These are phyloP conservation scores for Aspergillus brunneoviolaceus DNA, from an alignment of 2,329 filamentous ascomycete genomes.

Conservation along the genomic window DNA sequence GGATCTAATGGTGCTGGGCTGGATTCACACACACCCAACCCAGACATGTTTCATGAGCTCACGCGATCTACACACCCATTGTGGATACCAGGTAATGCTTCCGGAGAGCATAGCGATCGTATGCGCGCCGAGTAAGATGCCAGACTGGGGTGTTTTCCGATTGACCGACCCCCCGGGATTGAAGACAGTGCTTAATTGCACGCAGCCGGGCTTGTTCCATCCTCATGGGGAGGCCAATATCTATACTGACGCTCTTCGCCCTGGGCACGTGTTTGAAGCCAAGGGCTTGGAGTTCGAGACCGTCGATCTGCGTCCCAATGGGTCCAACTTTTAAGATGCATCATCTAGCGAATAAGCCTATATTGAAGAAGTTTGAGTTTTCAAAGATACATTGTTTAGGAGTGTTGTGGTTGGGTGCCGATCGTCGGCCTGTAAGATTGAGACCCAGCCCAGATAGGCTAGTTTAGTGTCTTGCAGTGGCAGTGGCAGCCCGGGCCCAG, in stretches of 20 bases:
- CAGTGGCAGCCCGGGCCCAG: background rate
- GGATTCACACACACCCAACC: slow-evolving; percentile 97
- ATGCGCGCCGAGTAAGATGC: slow-evolving; percentile 75
- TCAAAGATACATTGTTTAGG: background rate
- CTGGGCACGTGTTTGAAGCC: slow-evolving; percentile 70
- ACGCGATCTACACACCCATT: slow-evolving; percentile 88
- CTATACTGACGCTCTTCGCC: slow-evolving; percentile 71
- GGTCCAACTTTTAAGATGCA: slow-evolving; percentile 9
- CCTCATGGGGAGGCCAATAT: slow-evolving; percentile 69
- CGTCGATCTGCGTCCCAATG: slow-evolving; percentile 56
- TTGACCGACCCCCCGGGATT: slow-evolving; percentile 91
- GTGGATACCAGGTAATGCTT: slow-evolving; percentile 93
- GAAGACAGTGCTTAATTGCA: slow-evolving; percentile 78
- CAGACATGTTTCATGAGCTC: slow-evolving; percentile 99
- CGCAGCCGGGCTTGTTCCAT: slow-evolving; percentile 78
- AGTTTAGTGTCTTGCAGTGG: background rate
- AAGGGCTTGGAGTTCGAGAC: slow-evolving; percentile 66
- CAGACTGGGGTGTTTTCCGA: slow-evolving; percentile 85
- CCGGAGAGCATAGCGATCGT: slow-evolving; percentile 96
- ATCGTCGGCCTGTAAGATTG: background rate
- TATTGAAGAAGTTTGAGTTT: background rate
- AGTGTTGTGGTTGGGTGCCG: background rate
- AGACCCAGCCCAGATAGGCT: background rate
- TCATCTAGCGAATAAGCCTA: background rate
- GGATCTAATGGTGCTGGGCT: slow-evolving; percentile 82